Percentiles rank a stretch among this genome's conserved stretches.
Evolutionary conservation across 2,329 filamentous ascomycete genomes (phyloP).

Genomic region (Phoma herbarum): DNA sequence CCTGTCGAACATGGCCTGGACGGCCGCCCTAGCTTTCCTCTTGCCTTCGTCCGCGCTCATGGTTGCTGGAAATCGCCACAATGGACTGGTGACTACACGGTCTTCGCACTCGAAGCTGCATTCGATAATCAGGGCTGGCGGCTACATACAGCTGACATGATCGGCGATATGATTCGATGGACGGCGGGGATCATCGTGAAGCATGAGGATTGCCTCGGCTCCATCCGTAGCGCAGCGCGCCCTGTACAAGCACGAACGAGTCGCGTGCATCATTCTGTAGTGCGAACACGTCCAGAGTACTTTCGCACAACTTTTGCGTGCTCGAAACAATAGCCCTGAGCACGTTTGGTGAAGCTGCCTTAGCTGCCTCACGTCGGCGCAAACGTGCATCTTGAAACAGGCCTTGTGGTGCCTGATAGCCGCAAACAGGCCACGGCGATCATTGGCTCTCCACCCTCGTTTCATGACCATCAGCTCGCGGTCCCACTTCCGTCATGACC

Average conservation of each 20-base stretch:
- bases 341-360: not conserved
- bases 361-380: conserved; percentile 24
- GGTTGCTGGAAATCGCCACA: conserved; percentile 1
- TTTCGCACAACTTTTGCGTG: not conserved
- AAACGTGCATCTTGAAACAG: conserved; percentile 27
- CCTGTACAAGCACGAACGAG: conserved; percentile 5
- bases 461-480: conserved; percentile 30
- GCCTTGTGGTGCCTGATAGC: conserved; percentile 21
- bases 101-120: conserved; percentile 12
- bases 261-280: conserved; percentile 17
- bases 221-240: conserved; percentile 2
- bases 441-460: conserved; percentile 23
- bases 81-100: not conserved
- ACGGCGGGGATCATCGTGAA: conserved; percentile 13
- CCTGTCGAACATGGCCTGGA: conserved; percentile 50
- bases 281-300: not conserved
- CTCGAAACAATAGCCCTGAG: conserved; percentile 20
- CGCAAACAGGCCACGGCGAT: conserved; percentile 23
- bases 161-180: conserved; percentile 16
- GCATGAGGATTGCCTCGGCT: conserved; percentile 29
- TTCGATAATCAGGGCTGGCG: conserved; percentile 6
- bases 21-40: conserved; percentile 48
- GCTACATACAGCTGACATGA: conserved; percentile 16
- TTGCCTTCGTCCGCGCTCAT: conserved; percentile 41
- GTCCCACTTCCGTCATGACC: conserved; percentile 30